Base-by-base conservation (phyloP, 116 monocot genomes). In the Dioscorea cayenensis region DNA sequence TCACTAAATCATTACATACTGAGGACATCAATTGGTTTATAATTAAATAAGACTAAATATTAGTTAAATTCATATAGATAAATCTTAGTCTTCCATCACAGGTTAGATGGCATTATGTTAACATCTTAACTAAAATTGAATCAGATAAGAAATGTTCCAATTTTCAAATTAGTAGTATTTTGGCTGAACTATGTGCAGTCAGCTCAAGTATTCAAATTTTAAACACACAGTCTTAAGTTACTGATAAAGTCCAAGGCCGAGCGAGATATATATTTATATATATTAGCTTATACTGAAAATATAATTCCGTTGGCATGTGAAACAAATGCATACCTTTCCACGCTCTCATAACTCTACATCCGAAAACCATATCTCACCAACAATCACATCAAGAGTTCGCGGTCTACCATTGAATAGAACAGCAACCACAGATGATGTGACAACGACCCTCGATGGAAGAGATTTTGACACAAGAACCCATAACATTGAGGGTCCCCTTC, bases 331-430 rank as follows among this genome's bases (percentile, higher is more conserved):
- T 76, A 88, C 84, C 79, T 88, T 72, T 43, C 28, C 3, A 28
- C 75, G 21, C 68, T 70, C 63, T 59, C 87, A 84, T 25, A 78
- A 16, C 21, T 85, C 74, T 14, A 82, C 51, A 85, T 37, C 50
- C 48, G 91, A 91, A 71, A 87, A 87, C 91, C 91, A 91, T 73
- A 82, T 83, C 68, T 91, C 91, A 75, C 87, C 91, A 68, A 87
- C 80, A 72, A 77, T 60, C 23, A 83, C 80, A 69, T 91, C 85
- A 71, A 87, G 83, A 66, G 73, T 76, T 63, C 68, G 73, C 16
- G 84, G 80, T 49, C 64, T 87, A 65, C 36, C 78, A 51, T 77
- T 87, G 63, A 63, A 81, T 23, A 48, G 10, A 68, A 84, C 82
- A 71, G 90, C 84, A 69, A 84, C 86, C 77, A 86, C 67, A 4